These are phyloP conservation scores for Puccinia horiana DNA, from an alignment of 1,284 basidiomycete species.

Conservation along the genomic window DNA sequence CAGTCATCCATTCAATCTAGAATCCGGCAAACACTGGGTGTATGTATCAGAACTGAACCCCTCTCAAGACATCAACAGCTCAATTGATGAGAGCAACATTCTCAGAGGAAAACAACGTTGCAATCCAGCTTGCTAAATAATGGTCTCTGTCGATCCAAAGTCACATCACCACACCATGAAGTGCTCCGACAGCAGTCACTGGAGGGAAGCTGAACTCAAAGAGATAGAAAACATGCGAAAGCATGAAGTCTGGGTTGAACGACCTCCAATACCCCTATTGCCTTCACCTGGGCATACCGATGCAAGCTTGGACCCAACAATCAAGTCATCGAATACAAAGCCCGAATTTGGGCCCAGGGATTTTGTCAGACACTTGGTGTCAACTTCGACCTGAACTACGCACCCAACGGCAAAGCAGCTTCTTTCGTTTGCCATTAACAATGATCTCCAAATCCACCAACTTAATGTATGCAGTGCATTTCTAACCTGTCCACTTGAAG, in stretches of 20 bases:
- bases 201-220: background rate
- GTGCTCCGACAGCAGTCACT: background rate
- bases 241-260: background rate
- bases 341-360: slow-evolving; percentile 49
- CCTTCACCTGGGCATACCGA: background rate
- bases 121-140: background rate
- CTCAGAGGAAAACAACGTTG: background rate
- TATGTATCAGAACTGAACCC: background rate
- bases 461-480: slow-evolving; percentile 48
- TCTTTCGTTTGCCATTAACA: slow-evolving; percentile 33
- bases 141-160: background rate
- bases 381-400: slow-evolving; percentile 48
- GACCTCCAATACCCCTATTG: background rate
- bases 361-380: slow-evolving; percentile 45
- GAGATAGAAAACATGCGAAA: background rate
- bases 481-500: slow-evolving; percentile 35
- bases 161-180: background rate
- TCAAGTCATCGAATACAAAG: slow-evolving; percentile 41
- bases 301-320: slow-evolving; percentile 22
- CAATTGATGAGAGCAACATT: background rate
- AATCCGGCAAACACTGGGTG: background rate
- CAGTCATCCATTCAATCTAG: background rate
- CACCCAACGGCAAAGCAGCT: slow-evolving; percentile 42
- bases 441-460: slow-evolving; percentile 38
- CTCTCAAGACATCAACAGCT: background rate